phyloP scores from a whole-genome alignment of 345 rosid species.

The Isatis tinctoria region DNA sequence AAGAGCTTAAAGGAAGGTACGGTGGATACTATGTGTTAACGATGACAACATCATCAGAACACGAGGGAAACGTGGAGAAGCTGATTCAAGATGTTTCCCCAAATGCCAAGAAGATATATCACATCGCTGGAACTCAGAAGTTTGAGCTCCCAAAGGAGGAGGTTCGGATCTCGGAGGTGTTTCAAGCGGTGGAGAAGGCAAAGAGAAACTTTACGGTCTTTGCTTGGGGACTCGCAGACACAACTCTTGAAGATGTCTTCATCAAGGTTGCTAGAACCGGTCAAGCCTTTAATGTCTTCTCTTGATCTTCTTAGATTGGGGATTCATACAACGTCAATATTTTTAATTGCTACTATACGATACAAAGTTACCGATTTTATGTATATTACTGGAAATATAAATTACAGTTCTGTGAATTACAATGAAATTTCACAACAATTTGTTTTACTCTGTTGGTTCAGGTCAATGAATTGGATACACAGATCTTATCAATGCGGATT shows the following conservation, averaged over 20 bases:
- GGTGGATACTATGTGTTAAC: slow-evolving; percentile 87
- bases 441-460: not conserved
- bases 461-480: not conserved
- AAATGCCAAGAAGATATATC: slow-evolving; percentile 68
- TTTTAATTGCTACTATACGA: not conserved
- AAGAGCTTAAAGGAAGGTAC: slow-evolving; percentile 82
- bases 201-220: slow-evolving; percentile 68
- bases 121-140: slow-evolving; percentile 87
- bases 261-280: slow-evolving; percentile 75
- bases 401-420: not conserved
- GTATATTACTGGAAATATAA: slow-evolving; percentile 8
- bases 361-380: not conserved
- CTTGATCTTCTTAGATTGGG: slow-evolving; percentile 31
- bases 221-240: slow-evolving; percentile 95
- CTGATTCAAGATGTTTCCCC: slow-evolving; percentile 61
- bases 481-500: not conserved
- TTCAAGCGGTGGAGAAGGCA: slow-evolving; percentile 76
- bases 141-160: slow-evolving; percentile 87
- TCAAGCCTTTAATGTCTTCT: slow-evolving; percentile 48
- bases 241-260: slow-evolving; percentile 96
- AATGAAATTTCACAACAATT: not conserved
- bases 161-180: slow-evolving; percentile 67
- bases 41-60: slow-evolving; percentile 61
- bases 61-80: slow-evolving; percentile 65
- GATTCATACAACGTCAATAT: slow-evolving; percentile 7